Evolutionary conservation across 106 monocot genomes (phyloP), one percentile per base, ranked within the genome.

Genomic region (Phalaenopsis aphrodite): DNA sequence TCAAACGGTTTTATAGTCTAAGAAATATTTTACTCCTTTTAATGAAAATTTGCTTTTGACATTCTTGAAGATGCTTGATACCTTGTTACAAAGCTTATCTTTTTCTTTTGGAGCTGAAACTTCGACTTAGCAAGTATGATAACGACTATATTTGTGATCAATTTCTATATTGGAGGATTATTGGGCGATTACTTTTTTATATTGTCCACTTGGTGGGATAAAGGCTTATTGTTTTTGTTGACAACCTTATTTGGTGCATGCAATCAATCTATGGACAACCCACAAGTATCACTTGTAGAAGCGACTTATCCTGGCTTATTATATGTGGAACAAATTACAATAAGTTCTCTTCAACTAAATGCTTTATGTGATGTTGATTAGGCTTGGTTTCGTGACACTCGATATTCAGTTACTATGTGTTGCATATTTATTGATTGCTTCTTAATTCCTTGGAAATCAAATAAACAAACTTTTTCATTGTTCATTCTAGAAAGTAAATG

Each of bases 1-100:
- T 41, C 55, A 43, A 43, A 42, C 65, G 42, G 64, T 79, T 61
- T 38, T 24, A 14, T 9, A 17, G 4, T 43, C 19, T 41, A 18
- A 36, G 6, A 61, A 79, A n/a, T 65, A 45, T 9, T 66, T 79
- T 19, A 30, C 36, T 65, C 64, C 56, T 41, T 79, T 10, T 11
- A 79, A 79, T 7, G 64, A 21, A 79, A 79, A 30, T 79, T 66
- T 65, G 7, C 41, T 18, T 10, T 79, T 39, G 79, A 79, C 2
- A 79, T 79, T 41, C 41, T 17, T 4, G 55, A 61, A 42, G 64
- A 79, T 64, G 23, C 18, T 4, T 30, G 65, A 17, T 42, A 41
- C 8, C 17, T 61, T 68, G 69, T 18, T 12, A 3, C 56, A 7
- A 68, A 79, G 8, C 65, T 65, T 41, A 43, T 17, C 2, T 6